Evolutionary conservation across 169 alveolate species (phyloP).

Genomic region (Plasmodium relictum): DNA sequence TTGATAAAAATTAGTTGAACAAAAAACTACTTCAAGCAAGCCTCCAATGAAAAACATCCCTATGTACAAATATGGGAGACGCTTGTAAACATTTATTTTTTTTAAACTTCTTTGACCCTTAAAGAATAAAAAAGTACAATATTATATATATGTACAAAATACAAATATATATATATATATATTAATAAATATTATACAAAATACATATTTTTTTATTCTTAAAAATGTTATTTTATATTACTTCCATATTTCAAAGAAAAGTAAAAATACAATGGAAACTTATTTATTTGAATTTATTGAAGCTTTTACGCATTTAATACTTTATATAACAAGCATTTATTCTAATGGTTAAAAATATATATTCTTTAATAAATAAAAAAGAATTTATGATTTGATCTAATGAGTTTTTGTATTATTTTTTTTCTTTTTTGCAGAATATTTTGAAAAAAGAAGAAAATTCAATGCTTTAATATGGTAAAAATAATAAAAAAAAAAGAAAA

Average conservation of each 20-base stretch:
- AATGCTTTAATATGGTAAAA: slow-evolving; percentile 68
- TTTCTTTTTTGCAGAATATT: slow-evolving; percentile 57
- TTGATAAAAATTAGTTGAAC: slow-evolving; percentile 75
- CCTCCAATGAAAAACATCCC: slow-evolving; percentile 78
- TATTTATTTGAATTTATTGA: slow-evolving; percentile 70
- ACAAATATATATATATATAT: slow-evolving; percentile 7
- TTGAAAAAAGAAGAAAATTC: slow-evolving; percentile 71
- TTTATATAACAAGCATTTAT: slow-evolving; percentile 47
- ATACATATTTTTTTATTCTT: neutral
- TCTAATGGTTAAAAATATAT: slow-evolving; percentile 48
- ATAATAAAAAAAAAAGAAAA: slow-evolving; percentile 12
- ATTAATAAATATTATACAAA: neutral
- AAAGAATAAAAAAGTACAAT: slow-evolving; percentile 7
- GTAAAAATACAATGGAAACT: slow-evolving; percentile 61
- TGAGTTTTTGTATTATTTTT: neutral
- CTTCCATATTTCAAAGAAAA: slow-evolving; percentile 69
- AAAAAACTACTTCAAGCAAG: slow-evolving; percentile 76
- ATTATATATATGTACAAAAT: slow-evolving; percentile 7
- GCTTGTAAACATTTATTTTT: slow-evolving; percentile 70
- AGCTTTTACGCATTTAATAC: slow-evolving; percentile 70
- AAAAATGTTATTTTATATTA: neutral
- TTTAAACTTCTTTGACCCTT: slow-evolving; percentile 75
- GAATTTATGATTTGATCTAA: too few relatives aligned
- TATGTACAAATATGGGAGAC: slow-evolving; percentile 70
- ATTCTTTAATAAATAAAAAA: neutral